Evolutionary conservation across 305 asterid species (phyloP).

Genomic region (Solanum hybrid): DNA sequence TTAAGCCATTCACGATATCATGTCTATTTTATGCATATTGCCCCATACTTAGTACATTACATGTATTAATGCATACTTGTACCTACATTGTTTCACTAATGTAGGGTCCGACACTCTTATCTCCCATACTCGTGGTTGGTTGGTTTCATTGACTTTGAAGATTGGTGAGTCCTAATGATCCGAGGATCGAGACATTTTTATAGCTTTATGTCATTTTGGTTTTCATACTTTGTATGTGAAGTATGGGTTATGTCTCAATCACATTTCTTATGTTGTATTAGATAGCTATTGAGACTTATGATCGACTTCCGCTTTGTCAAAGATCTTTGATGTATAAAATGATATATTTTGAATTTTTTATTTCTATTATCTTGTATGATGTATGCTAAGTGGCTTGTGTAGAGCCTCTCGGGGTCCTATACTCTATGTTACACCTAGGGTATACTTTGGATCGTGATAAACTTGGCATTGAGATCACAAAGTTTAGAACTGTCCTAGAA

Average conservation of each 20-base stretch:
- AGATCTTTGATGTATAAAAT: too few species aligned
- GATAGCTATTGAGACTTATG: not conserved
- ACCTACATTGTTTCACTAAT: too few species aligned
- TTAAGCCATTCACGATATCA: not conserved
- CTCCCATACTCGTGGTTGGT: not conserved
- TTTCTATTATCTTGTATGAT: too few species aligned
- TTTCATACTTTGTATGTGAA: not conserved
- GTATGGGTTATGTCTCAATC: not conserved
- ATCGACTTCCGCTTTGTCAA: not conserved
- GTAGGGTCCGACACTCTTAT: not conserved
- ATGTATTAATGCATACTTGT: not conserved
- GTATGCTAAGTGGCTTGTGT: not conserved
- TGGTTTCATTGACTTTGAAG: not conserved
- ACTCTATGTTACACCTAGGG: not conserved
- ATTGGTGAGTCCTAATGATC: not conserved
- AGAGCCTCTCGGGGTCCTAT: not conserved
- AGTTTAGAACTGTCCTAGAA: not conserved
- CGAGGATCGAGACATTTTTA: not conserved
- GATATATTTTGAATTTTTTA: too few species aligned
- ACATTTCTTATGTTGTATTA: not conserved
- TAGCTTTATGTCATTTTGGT: not conserved
- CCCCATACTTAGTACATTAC: not conserved
- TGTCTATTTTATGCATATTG: too few species aligned
- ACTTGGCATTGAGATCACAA: not conserved
- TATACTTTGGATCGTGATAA: not conserved